Conservation (phyloP, 2,329 filamentous ascomycete species). For the Hymenoscyphus albidus region DNA sequence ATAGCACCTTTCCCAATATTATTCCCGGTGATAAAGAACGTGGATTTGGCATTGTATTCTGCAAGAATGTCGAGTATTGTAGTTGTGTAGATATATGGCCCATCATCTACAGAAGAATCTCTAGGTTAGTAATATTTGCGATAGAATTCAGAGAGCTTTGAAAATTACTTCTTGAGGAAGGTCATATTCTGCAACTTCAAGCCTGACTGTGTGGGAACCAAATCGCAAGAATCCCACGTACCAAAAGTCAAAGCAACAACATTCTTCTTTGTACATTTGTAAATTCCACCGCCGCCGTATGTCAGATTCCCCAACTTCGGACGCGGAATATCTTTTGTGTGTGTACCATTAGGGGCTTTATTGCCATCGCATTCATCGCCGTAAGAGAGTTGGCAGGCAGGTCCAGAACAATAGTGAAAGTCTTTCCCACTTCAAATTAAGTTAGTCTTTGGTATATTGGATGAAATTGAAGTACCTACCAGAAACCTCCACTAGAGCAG, state of each 20-base stretch:
- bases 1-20: constrained; percentile 52
- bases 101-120: constrained; percentile 60
- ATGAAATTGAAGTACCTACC: not conserved
- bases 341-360: constrained; percentile 45
- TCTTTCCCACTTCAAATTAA: not conserved
- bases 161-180: not conserved
- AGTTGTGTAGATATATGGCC: constrained; percentile 61
- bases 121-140: constrained; percentile 45
- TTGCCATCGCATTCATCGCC: constrained; percentile 57
- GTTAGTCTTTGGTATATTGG: not conserved
- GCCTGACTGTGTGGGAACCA: not conserved
- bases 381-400: constrained; percentile 40
- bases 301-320: constrained; percentile 48
- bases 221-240: not conserved
- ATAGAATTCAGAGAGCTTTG: not conserved
- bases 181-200: too few relatives aligned
- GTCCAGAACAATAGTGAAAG: not conserved
- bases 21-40: constrained; percentile 48
- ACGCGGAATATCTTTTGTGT: constrained; percentile 46
- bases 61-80: constrained; percentile 42
- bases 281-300: constrained; percentile 42
- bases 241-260: not conserved
- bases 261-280: not conserved
- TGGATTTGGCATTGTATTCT: constrained; percentile 57
- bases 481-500: not conserved